Base-by-base conservation (phyloP, 768 basidiomycete genomes). In the Pulveroboletus sp. region DNA sequence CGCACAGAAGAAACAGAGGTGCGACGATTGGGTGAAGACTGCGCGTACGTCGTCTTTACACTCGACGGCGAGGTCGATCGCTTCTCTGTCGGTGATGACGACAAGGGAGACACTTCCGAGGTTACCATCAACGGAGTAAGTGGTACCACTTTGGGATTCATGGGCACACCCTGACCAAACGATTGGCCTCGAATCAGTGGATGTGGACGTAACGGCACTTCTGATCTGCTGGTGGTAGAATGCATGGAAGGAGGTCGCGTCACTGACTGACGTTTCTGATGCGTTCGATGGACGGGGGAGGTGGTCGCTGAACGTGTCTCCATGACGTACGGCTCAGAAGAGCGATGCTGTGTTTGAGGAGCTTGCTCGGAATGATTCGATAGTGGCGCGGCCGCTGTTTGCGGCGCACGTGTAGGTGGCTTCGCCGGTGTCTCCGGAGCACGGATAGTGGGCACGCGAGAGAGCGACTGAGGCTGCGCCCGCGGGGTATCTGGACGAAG, bases 131-230 rank as follows among this genome's bases (percentile, higher is more conserved):
- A 73, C 30, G 86, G 84, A 9, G 79, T 72, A 13, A 85, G 71
- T 71, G 71, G 67, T 4, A 74, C 68, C 35, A 80, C 78, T 62
- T 79, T 73, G 47, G 68, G 58, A 44, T 68, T 50, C 49, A 64
- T 61, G 2, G 63, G 54, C 22, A 62, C 44, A 35, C 65, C 65
- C 37, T 69, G 74, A 6, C 83, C 81, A 50, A 77, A 80, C 0
- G 86, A 86, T 54, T 82, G 76, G 9, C 85, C 86, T 47, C 87
- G 82, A 55, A 89, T 88, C 44, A 89, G 75, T 7, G 86, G 88
- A 61, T 89, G 88, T 1, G 85, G 86, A 14, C 84, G 83, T 43
- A 85, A 54, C 6, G 60, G 70, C 1, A 50, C 54, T 22, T 76
- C 71, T 3, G 68, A 62, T 50, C 58, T 60, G 39, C 69, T 69